These are phyloP conservation scores for Elongisporangium undulatum DNA, from an alignment of 352 stramenopile species.

Conservation along the genomic window DNA sequence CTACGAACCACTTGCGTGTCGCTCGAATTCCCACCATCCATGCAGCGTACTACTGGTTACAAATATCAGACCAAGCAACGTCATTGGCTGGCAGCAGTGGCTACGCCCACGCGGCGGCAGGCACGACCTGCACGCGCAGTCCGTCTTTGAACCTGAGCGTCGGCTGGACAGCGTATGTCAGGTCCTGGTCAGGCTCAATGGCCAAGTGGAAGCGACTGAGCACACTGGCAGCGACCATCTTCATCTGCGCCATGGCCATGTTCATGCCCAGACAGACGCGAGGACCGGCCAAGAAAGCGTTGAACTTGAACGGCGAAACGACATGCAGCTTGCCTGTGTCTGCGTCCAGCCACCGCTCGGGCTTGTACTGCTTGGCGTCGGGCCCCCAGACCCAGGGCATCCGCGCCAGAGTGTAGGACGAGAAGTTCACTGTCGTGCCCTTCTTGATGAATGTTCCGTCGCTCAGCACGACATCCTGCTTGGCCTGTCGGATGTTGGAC, in stretches of 20 bases:
- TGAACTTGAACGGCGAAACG: constrained; percentile 33
- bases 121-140: neutral
- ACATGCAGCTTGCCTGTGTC: constrained; percentile 8
- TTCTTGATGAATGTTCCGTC: constrained; percentile 21
- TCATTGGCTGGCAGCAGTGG: neutral
- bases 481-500: constrained; percentile 14
- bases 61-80: neutral
- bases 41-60: neutral
- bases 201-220: constrained; percentile 21
- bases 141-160: neutral
- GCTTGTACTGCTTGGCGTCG: constrained; percentile 26
- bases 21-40: neutral
- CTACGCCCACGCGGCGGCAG: neutral
- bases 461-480: constrained; percentile 22
- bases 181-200: neutral
- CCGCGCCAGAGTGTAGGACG: constrained; percentile 24
- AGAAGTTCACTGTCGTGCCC: constrained; percentile 15
- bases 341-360: constrained; percentile 27
- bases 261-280: constrained; percentile 34
- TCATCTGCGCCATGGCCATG: constrained; percentile 45
- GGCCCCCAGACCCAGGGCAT: constrained; percentile 20
- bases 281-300: constrained; percentile 35
- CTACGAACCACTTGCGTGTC: neutral
- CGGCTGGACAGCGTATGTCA: constrained; percentile 6
- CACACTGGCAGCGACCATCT: constrained; percentile 28